These are phyloP conservation scores for Globisporangium middletonii DNA, from an alignment of 352 stramenopile species.

Conservation along the genomic window DNA sequence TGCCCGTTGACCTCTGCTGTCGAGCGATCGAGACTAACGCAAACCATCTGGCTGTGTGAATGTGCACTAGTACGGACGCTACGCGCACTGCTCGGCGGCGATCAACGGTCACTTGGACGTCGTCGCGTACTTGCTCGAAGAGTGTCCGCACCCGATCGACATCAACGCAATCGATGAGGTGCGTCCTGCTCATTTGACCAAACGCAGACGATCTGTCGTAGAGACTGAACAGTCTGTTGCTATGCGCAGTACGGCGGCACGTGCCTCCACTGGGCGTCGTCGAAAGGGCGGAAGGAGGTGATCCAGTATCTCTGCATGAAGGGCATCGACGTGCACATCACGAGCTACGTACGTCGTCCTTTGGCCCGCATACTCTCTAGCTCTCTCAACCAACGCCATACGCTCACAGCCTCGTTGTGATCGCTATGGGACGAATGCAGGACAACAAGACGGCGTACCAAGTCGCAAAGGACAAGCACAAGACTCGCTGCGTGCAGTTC, in stretches of 20 bases:
- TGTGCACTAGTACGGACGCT: constrained; percentile 42
- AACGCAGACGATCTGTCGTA: background rate
- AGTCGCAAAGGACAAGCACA: constrained; percentile 86
- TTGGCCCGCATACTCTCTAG: background rate
- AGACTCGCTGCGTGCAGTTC: constrained; percentile 83
- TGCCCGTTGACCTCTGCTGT: background rate
- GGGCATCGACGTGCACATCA: constrained; percentile 85
- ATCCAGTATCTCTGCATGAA: constrained; percentile 87
- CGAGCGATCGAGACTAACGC: background rate
- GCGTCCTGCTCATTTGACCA: background rate
- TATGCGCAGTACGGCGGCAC: constrained; percentile 67
- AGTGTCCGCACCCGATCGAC: constrained; percentile 74
- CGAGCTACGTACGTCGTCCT: constrained; percentile 66
- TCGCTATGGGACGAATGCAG: constrained; percentile 15
- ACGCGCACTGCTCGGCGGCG: constrained; percentile 76
- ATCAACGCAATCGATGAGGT: constrained; percentile 88
- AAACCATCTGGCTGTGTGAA: background rate
- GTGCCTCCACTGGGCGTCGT: constrained; percentile 80
- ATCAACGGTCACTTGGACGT: constrained; percentile 87
- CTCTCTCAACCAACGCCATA: background rate
- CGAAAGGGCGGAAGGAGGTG: constrained; percentile 81
- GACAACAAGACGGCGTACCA: constrained; percentile 88
- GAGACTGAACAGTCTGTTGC: background rate
- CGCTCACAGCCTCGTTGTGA: background rate
- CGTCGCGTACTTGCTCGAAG: constrained; percentile 74